phyloP scores from a whole-genome alignment of 345 rosid species.

The Gossypium bickii region DNA sequence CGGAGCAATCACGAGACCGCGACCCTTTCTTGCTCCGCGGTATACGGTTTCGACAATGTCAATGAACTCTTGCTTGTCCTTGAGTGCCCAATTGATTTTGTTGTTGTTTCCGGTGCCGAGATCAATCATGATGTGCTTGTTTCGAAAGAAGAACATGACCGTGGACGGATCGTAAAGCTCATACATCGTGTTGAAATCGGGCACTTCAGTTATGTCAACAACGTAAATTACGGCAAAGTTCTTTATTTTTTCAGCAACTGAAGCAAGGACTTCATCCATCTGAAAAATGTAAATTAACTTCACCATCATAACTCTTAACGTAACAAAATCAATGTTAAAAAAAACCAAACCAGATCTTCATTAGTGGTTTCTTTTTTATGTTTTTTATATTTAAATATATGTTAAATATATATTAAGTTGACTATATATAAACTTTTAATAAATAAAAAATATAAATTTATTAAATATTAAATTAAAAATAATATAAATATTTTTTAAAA shows the following conservation, averaged over 20 bases:
- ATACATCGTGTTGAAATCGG: constrained; percentile 92
- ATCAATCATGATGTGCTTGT: constrained; percentile 97
- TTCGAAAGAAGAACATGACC: constrained; percentile 95
- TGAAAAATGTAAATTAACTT: constrained; percentile 17
- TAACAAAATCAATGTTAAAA: no score
- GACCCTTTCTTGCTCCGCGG: constrained; percentile 92
- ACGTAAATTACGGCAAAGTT: constrained; percentile 93
- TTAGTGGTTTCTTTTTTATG: no score
- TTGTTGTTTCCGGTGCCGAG: constrained; percentile 97
- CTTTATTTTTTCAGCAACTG: constrained; percentile 84
- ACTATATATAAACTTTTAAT: no score
- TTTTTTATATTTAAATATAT: no score
- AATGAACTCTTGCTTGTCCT: constrained; percentile 96
- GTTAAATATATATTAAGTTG: no score
- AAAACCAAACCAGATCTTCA: no score
- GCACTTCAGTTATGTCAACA: constrained; percentile 86
- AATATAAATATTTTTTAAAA: no score
- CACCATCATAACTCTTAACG: no score
- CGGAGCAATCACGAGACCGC: constrained; percentile 92
- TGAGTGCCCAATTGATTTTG: constrained; percentile 96
- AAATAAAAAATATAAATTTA: no score
- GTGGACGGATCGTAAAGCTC: constrained; percentile 93
- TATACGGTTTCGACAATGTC: constrained; percentile 84
- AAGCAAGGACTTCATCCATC: constrained; percentile 78
- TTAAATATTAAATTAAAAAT: no score